Base-by-base conservation (phyloP, 176 grass and related monocot genomes). In the Miscanthus lutarioriparius region DNA sequence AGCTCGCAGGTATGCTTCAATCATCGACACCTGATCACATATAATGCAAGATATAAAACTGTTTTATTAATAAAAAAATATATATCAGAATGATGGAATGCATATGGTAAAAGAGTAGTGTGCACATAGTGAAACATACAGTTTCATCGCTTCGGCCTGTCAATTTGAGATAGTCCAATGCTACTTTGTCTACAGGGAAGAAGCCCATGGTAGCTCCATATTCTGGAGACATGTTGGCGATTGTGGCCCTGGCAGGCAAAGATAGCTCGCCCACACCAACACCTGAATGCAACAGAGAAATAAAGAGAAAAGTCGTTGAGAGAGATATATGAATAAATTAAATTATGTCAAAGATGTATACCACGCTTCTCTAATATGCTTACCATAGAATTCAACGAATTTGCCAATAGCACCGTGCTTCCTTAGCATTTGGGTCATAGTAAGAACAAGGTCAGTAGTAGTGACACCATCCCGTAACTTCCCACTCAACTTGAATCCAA, bases 381-480 rank as follows among this genome's bases (percentile, higher is more conserved):
- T 87, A 96, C 94, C 94, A 78, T 97, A 86, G 39, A 93, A 97
- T 79, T 97, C 94, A 26, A 97, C 94, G 78, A 97, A 97, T 78
- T 97, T 97, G 23, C 94, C 94, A 80, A 93, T 91, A 86, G 91
- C 91, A 64, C 94, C 94, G 78, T 97, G 91, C 71, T 97, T 93
- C 81, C 94, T 91, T 43, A 97, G 63, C 43, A 93, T 93, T 85
- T 97, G 82, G 69, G 87, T 93, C 20, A 97, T 82, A 66, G 94
- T 93, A 70, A 97, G 87, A 91, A 90, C 91, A 77, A 97, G 79
- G 72, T 97, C 94, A 32, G 94, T 97, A 26, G 91, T 89, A 41
- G 91, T 97, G 56, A 97, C 84, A 81, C 89, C 94, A 75, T 78
- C 68, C 61, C 49, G 51, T 67, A 93, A 75, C 64, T 93, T 91